Evolutionary conservation across 495 filamentous ascomycete genomes (phyloP).

Genomic region (Xylaria cubensis): DNA sequence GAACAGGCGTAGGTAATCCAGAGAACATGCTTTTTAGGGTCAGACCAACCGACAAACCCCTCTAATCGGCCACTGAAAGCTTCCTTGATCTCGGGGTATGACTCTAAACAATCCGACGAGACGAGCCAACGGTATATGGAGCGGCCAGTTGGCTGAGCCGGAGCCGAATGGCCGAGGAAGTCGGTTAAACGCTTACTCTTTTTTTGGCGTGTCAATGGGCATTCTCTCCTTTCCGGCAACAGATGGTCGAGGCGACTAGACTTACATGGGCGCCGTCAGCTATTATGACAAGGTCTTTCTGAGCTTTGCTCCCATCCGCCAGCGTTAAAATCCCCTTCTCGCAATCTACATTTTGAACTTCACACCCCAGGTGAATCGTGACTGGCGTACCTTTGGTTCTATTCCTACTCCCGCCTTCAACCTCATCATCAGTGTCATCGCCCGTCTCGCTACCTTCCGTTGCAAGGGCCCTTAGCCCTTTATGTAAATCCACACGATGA

Average conservation of each 20-base stretch:
- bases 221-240: not conserved
- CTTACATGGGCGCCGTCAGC: constrained; percentile 45
- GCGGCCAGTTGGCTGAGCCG: constrained; percentile 34
- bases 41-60: constrained; percentile 41
- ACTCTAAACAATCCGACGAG: constrained; percentile 43
- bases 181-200: constrained; percentile 44
- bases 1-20: constrained; percentile 57
- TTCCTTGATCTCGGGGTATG: constrained; percentile 38
- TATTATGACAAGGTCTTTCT: constrained; percentile 37
- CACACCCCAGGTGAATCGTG: constrained; percentile 39
- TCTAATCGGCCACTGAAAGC: constrained; percentile 36
- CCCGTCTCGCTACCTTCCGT: constrained; percentile 26
- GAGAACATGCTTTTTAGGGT: constrained; percentile 39
- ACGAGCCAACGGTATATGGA: constrained; percentile 59
- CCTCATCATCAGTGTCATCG: not conserved
- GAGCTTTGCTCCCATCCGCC: constrained; percentile 28
- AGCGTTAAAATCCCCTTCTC: constrained; percentile 32
- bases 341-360: constrained; percentile 36
- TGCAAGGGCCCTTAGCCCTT: constrained; percentile 52
- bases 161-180: constrained; percentile 32
- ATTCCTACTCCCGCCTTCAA: constrained; percentile 20
- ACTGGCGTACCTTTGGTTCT: constrained; percentile 39
- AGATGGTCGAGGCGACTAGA: too few species aligned
- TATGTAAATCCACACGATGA: constrained; percentile 65
- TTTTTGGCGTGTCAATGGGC: not conserved